Conservation (phyloP, 2,329 filamentous ascomycete genomes). For the Epichloe scottii region DNA sequence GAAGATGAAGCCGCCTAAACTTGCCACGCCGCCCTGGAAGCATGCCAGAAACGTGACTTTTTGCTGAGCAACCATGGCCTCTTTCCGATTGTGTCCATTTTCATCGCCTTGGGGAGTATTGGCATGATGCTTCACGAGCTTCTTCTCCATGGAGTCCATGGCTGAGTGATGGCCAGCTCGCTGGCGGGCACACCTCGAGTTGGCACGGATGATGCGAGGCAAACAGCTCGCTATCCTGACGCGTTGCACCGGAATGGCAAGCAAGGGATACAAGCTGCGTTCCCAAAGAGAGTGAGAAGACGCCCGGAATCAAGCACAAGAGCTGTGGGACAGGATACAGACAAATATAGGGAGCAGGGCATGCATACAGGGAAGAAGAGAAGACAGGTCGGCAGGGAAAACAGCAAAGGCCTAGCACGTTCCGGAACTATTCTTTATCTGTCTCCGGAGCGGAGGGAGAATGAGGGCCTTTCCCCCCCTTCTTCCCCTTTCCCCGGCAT, state of each 20-base stretch:
- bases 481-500: too few relatives aligned
- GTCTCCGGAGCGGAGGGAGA: neutral
- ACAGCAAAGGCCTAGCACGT: too few relatives aligned
- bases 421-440: neutral
- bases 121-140: neutral
- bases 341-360: neutral
- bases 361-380: neutral
- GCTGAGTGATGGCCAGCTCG: neutral
- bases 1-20: conserved; percentile 45
- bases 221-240: neutral
- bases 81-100: neutral
- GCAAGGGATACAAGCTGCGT: neutral
- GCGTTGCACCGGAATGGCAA: neutral
- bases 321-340: too few relatives aligned
- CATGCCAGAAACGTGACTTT: conserved; percentile 29
- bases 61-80: conserved; percentile 8
- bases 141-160: conserved; percentile 4
- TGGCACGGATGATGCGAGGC: neutral
- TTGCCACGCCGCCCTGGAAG: conserved; percentile 37
- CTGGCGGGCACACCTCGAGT: neutral
- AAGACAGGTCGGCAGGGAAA: too few relatives aligned
- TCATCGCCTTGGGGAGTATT: neutral
- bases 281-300: too few relatives aligned
- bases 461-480: too few relatives aligned
- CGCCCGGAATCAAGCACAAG: too few relatives aligned